A percentile compares a stretch with the other conserved stretches of the same genome.
Evolutionary conservation across 1,139 yeast species (phyloP).

Genomic region (Nakaseomyces sp.): DNA sequence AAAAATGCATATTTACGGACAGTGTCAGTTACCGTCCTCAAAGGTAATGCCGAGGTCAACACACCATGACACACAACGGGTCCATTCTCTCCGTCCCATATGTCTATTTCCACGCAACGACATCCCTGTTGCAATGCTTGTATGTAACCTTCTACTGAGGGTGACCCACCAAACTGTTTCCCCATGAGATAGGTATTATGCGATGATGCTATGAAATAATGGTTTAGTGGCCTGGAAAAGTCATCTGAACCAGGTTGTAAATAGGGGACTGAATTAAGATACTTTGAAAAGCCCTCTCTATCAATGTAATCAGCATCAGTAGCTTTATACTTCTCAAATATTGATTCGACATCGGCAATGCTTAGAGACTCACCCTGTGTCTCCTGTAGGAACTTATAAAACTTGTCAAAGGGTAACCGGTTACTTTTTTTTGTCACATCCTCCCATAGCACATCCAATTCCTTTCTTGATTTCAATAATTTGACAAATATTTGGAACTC

Average conservation of each 20-base stretch:
- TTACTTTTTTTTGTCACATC: slow-evolving; percentile 11
- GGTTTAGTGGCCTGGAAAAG: slow-evolving; percentile 62
- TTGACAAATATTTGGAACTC: slow-evolving; percentile 70
- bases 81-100: slow-evolving; percentile 81
- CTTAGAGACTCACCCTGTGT: slow-evolving; percentile 44
- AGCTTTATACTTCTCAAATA: slow-evolving; percentile 41
- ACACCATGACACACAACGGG: slow-evolving; percentile 93
- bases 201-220: slow-evolving; percentile 83
- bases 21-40: slow-evolving; percentile 60
- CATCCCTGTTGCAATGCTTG: slow-evolving; percentile 86
- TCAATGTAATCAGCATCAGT: slow-evolving; percentile 9
- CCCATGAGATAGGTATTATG: slow-evolving; percentile 91
- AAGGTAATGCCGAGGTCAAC: slow-evolving; percentile 63
- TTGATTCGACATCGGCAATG: slow-evolving; percentile 28
- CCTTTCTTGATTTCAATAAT: slow-evolving; percentile 42
- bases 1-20: slow-evolving; percentile 80
- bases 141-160: slow-evolving; percentile 88
- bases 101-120: slow-evolving; percentile 83
- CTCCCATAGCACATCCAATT: slow-evolving; percentile 38
- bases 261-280: slow-evolving; percentile 8
- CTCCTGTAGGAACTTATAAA: slow-evolving; percentile 40
- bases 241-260: slow-evolving; percentile 32
- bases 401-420: slow-evolving; percentile 33
- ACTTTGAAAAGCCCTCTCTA: slow-evolving; percentile 6
- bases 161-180: slow-evolving; percentile 82